Base-by-base conservation (phyloP, 78 protist species). In the Polysphondylium violaceum region DNA sequence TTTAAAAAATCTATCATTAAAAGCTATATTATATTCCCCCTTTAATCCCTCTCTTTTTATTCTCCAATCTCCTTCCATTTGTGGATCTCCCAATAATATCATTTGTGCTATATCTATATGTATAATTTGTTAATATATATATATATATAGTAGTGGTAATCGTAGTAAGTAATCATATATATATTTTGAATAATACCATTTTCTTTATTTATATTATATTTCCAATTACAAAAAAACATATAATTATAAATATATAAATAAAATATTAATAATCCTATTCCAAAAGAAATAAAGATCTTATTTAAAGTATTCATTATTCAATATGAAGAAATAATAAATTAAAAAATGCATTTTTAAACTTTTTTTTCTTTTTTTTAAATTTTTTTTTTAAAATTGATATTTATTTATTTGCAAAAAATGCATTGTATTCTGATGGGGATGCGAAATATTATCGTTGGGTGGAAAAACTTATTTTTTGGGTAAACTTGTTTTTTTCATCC, bases 71-170 rank as follows among this genome's bases (percentile, higher is more conserved):
- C 94, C 94, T 55, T 88, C 94, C 94, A 88, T 88, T 64, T 88
- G 94, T 16, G 94, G 94, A 53, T 88, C 94, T 4, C 89, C 94
- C 1, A 88, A 76, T 67, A 88, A 56, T 36, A 88, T 53, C 3
- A 88, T 60, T 59, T 71, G 76, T 56, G 89, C 61, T 21, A 67
- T 81, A 67, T 81, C 76, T 33, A 68, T n/a, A 33, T 36, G 14
- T 27, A 23, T 35, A 44, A 44, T 76, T 5, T n/a, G 7, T 40
- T n/a, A 58, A 59, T 25, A 40, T 14, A 75, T 21, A 59, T 40
- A 59, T 9, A 59, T 27, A 43, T 75, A 74, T 19, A 59, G 25
- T n/a, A 59, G 0, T 0, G 21, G 3, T 55, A 59, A n/a, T 38
- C 8, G 19, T 16, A 40, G 1, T 41, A 16, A 40, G 6, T 23